Base-by-base conservation (phyloP, 371 early-diverging fungal species). In the Cladochytrium tenue region DNA sequence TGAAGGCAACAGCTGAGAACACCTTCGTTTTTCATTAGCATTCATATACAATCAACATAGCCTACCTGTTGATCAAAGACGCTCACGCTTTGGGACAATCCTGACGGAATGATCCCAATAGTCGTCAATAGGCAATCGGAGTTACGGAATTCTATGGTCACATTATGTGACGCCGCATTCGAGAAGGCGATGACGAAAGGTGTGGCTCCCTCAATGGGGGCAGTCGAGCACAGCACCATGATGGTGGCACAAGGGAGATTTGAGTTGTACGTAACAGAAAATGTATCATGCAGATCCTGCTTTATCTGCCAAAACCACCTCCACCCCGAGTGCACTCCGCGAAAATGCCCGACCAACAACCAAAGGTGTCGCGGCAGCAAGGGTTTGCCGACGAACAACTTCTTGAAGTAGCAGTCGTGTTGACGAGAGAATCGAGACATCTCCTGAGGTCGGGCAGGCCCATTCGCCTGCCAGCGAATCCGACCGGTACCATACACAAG, bases 401-500 rank as follows among this genome's bases (percentile, higher is more conserved):
- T 43, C 13, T 20, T 43, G 43, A 32, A 58, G 10, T 2, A 66
- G 60, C 3, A 32, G 5, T 26, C 28, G 34, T 3, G 64, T 53
- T 23, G 28, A 53, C 3, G 20, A 32, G n/a, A 69, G 23, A 43
- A 64, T 30, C 36, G 66, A 31, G 32, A 33, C 32, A 60, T 64
- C 26, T 56, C 94, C 32, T 81, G 74, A 7, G 72, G 69, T 2
- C 88, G 87, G 1, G 90, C 92, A 13, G 79, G 68, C 15, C 93
- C 94, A 69, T 94, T 91, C 0, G 94, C 92, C n/a, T 86, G 82
- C 94, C 94, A 94, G 55, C 93, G 76, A n/a, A 94, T 83, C 55
- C 81, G 77, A 66, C 92, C 90, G 33, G 82, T 68, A 53, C 76
- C 65, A 60, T 94, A 93, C 15, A 94, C 87, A 32, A 94, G 70